Evolutionary conservation across 2,329 filamentous ascomycete species (phyloP), one percentile per base, ranked within the genome.

Genomic region (Pseudofabraea citricarpa): DNA sequence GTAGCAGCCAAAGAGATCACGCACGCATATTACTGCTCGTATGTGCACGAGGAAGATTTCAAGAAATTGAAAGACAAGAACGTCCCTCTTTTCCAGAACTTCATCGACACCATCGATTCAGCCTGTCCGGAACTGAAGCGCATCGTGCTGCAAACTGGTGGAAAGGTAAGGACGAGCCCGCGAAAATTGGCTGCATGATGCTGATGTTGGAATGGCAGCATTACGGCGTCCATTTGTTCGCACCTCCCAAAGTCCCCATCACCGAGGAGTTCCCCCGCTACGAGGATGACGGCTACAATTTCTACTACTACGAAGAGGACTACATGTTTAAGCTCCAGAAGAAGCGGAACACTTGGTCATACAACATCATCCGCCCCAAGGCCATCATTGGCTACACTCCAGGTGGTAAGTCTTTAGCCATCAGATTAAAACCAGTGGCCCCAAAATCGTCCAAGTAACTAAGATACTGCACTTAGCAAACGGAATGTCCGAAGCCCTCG

Each of bases 171-270:
- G n/a, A n/a, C n/a, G n/a, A n/a, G n/a, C n/a, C n/a, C n/a, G n/a
- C n/a, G n/a, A n/a, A n/a, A n/a, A n/a, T n/a, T n/a, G n/a, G n/a
- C n/a, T n/a, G n/a, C n/a, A n/a, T n/a, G n/a, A n/a, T n/a, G n/a
- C n/a, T n/a, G n/a, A 1, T 56, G 64, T 26, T 29, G 26, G 4
- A 12, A 13, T 15, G 12, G 8, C 77, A 77, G 52, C 72, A 78
- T 41, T 77, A 76, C 51, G 71, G 72, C 19, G 70, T 75, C 3
- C 74, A 77, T 47, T 63, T 75, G 2, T n/a, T n/a, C n/a, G 71
- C 72, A 9, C 61, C 58, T 9, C 54, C 61, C 26, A 3, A 29
- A 29, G 12, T 13, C 13, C 26, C 26, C 13, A 5, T 29, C 13
- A 12, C 12, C 12, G 26, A 29, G 15, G 13, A 12, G 15, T 13